phyloP scores from a whole-genome alignment of 169 alveolate genomes.

The Neospora caninum region DNA sequence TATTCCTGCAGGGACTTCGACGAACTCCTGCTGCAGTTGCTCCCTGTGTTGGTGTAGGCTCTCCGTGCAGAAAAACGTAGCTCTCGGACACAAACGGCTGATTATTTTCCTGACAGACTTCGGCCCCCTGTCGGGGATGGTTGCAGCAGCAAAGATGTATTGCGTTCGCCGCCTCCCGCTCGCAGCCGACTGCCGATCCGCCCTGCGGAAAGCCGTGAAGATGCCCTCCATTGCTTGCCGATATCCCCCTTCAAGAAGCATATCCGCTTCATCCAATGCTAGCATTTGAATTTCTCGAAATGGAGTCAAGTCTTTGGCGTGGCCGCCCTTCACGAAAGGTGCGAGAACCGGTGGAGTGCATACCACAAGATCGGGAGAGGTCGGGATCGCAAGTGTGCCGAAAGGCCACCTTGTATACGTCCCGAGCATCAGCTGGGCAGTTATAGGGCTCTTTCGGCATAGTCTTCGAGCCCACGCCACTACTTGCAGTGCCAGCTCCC shows the following conservation, averaged over 20 bases:
- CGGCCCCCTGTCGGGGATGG: constrained; percentile 38
- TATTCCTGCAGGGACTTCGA: constrained; percentile 23
- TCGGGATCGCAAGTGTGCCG: constrained; percentile 23
- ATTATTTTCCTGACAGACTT: not conserved
- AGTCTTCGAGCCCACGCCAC: constrained; percentile 46
- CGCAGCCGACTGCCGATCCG: not conserved
- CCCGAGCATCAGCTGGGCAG: constrained; percentile 53
- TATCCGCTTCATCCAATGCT: constrained; percentile 55
- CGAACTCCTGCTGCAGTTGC: constrained; percentile 52
- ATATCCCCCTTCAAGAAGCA: constrained; percentile 63
- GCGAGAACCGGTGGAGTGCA: constrained; percentile 41
- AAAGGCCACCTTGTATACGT: constrained; percentile 46
- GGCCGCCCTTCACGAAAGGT: constrained; percentile 3
- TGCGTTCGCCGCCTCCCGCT: constrained; percentile 18
- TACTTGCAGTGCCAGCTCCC: constrained; percentile 57
- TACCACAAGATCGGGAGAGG: constrained; percentile 35
- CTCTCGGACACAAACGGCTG: constrained; percentile 4
- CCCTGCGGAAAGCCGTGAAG: constrained; percentile 26
- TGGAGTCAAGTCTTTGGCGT: not conserved
- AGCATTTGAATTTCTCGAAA: constrained; percentile 30
- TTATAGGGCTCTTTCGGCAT: constrained; percentile 18
- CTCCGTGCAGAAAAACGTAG: constrained; percentile 2
- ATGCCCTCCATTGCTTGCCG: not conserved
- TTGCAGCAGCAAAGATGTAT: constrained; percentile 51
- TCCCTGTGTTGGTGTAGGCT: constrained; percentile 42